Evolutionary conservation across 2,329 filamentous ascomycete genomes (phyloP).

Genomic region (Aschersonia sp.): DNA sequence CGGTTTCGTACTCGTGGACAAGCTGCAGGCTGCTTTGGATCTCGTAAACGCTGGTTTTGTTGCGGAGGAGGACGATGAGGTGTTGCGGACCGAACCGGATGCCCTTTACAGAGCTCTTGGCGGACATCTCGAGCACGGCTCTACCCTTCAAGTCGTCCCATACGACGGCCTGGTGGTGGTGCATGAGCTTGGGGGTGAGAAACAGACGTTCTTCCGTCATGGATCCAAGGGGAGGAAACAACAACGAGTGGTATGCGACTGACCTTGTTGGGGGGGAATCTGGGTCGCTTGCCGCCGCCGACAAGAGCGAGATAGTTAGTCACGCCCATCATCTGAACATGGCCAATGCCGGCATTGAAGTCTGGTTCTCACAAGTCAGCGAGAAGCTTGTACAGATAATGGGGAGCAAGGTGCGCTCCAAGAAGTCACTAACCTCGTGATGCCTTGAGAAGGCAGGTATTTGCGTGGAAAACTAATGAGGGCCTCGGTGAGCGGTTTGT

Average conservation of each 20-base stretch:
- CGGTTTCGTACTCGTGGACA: conserved; percentile 67
- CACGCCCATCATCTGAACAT: conserved; percentile 75
- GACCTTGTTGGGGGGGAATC: conserved; percentile 78
- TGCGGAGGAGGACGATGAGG: conserved; percentile 69
- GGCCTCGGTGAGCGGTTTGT: background rate
- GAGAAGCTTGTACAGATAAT: background rate
- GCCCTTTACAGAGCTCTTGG: conserved; percentile 66
- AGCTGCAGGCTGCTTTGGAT: conserved; percentile 61
- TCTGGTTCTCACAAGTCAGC: conserved; percentile 28
- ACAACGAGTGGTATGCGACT: background rate
- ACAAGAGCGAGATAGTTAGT: conserved; percentile 82
- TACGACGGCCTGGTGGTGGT: conserved; percentile 49
- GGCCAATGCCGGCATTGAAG: conserved; percentile 69
- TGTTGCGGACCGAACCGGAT: conserved; percentile 63
- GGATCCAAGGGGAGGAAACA: too few species aligned
- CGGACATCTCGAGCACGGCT: conserved; percentile 61
- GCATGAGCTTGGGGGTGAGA: background rate
- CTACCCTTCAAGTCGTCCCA: conserved; percentile 81
- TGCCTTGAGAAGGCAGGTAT: conserved; percentile 54
- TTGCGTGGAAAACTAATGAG: conserved; percentile 52
- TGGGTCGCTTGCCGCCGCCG: conserved; percentile 72
- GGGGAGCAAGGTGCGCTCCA: too few species aligned
- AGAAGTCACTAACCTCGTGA: conserved; percentile 23
- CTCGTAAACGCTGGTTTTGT: conserved; percentile 68
- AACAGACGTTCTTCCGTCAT: too few species aligned